These are phyloP conservation scores for Leccinum ochraceum DNA, from an alignment of 768 basidiomycete genomes.

Conservation along the genomic window DNA sequence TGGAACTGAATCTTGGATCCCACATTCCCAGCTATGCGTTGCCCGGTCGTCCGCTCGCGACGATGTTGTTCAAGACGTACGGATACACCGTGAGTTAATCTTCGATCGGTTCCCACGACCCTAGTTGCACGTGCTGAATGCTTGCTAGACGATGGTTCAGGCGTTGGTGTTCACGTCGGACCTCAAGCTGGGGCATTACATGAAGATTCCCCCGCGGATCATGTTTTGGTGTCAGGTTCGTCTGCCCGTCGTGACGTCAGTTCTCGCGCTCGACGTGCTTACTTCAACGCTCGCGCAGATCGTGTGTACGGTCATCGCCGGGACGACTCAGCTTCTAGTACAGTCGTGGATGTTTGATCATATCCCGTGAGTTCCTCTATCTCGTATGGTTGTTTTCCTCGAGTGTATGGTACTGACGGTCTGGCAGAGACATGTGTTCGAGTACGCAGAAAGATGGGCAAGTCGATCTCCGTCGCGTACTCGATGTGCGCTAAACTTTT, in stretches of 20 bases:
- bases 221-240: conserved; percentile 69
- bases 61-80: conserved; percentile 87
- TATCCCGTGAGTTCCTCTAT: conserved; percentile 45
- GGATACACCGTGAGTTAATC: conserved; percentile 55
- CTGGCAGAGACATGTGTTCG: conserved; percentile 48
- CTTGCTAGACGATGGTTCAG: conserved; percentile 33
- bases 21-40: conserved; percentile 50
- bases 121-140: conserved; percentile 2
- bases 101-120: background rate
- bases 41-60: conserved; percentile 76
- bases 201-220: conserved; percentile 59
- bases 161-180: conserved; percentile 71
- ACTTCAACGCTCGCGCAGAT: conserved; percentile 38
- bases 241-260: background rate
- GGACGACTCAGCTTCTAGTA: conserved; percentile 73
- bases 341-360: conserved; percentile 71
- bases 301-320: conserved; percentile 64
- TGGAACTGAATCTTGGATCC: background rate
- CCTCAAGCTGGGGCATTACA: conserved; percentile 78
- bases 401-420: background rate
- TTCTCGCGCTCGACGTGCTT: background rate
- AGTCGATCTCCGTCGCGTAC: background rate
- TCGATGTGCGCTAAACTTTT: background rate
- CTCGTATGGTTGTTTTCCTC: background rate
- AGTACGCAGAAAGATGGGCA: conserved; percentile 42